Conservation (phyloP, 306 rosid species). For the Castanea sativa region DNA sequence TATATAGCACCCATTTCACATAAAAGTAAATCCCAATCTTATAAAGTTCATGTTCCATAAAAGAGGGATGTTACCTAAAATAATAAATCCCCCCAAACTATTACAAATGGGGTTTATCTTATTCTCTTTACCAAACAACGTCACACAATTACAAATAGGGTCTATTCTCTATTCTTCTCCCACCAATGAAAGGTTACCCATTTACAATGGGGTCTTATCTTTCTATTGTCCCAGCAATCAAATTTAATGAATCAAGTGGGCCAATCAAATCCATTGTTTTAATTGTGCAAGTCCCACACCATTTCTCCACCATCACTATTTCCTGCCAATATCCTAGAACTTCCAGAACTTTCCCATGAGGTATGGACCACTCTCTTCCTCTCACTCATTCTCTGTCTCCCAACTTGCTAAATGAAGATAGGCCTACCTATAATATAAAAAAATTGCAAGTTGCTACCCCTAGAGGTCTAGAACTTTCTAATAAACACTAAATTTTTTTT, state of each 20-base stretch:
- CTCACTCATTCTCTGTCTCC: not conserved
- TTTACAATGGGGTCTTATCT: slow-evolving; percentile 4
- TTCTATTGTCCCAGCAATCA: not conserved
- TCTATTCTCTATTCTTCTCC: not conserved
- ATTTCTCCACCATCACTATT: slow-evolving; percentile 15
- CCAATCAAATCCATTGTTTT: slow-evolving; percentile 18
- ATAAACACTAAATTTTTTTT: not conserved
- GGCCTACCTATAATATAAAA: not conserved
- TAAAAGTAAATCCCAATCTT: too few species aligned
- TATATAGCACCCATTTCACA: too few species aligned
- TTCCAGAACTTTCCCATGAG: slow-evolving; percentile 54
- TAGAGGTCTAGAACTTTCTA: slow-evolving; percentile 49
- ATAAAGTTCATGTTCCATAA: too few species aligned
- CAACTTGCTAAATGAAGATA: slow-evolving; percentile 27
- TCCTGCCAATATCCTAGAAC: slow-evolving; percentile 1
- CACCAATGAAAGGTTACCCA: slow-evolving; percentile 3
- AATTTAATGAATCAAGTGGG: not conserved
- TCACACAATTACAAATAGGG: too few species aligned
- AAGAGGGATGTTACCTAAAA: not conserved
- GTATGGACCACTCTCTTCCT: not conserved
- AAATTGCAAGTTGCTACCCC: slow-evolving; percentile 5
- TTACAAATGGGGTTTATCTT: too few species aligned
- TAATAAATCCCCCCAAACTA: not conserved
- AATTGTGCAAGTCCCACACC: slow-evolving; percentile 20
- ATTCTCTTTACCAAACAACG: too few species aligned